These are phyloP conservation scores for Jacaranda copaia DNA, from an alignment of 257 asterid genomes.

Conservation along the genomic window DNA sequence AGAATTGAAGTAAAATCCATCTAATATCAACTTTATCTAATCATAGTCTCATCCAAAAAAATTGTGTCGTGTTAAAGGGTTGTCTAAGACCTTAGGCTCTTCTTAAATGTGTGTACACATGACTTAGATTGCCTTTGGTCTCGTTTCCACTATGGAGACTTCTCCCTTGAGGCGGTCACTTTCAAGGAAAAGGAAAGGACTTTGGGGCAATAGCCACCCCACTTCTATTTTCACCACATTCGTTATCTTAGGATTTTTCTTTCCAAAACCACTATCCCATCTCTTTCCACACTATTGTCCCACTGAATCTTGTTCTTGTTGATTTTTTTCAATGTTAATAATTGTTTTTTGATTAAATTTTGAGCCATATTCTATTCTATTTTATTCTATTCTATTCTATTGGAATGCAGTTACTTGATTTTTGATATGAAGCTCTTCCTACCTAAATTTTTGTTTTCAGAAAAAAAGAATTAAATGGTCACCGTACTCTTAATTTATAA, in stretches of 20 bases:
- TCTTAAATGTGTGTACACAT: background rate
- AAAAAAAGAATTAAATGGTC: too few relatives aligned
- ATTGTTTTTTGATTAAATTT: background rate
- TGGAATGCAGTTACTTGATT: background rate
- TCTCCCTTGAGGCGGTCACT: conserved; percentile 30
- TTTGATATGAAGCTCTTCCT: too few relatives aligned
- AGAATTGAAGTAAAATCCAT: too few relatives aligned
- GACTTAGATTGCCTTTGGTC: conserved; percentile 10
- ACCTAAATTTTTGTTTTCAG: too few relatives aligned
- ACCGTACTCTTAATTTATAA: too few relatives aligned
- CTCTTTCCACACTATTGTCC: conserved; percentile 30
- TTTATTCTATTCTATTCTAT: too few relatives aligned
- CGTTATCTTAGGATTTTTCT: conserved; percentile 5
- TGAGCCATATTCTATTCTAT: too few relatives aligned
- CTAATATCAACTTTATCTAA: too few relatives aligned
- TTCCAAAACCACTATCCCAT: background rate
- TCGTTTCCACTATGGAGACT: conserved; percentile 4
- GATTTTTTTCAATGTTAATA: background rate
- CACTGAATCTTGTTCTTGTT: conserved; percentile 1
- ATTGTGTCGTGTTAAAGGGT: background rate
- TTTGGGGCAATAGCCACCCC: conserved; percentile 21
- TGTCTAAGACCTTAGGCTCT: background rate
- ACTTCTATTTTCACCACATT: conserved; percentile 20
- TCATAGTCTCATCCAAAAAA: background rate
- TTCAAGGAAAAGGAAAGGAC: conserved; percentile 34